These are phyloP conservation scores for Chrysoporthe cubensis DNA, from an alignment of 2,329 filamentous ascomycete genomes.

Conservation along the genomic window DNA sequence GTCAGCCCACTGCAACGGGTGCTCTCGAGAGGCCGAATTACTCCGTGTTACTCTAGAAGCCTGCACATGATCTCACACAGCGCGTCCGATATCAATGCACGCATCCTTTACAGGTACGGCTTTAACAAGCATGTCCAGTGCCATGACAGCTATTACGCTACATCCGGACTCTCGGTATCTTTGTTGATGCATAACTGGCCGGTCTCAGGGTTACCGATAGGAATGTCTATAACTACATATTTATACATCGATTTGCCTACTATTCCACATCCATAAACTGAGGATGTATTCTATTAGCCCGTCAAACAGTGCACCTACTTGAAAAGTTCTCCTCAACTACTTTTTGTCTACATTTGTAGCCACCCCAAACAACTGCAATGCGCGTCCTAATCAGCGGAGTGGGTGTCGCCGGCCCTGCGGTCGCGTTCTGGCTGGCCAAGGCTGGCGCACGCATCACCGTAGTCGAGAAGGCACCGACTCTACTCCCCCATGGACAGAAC, in stretches of 20 bases:
- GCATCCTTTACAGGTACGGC: not conserved
- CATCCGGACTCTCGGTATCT: not conserved
- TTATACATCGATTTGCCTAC: not conserved
- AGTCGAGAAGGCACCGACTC: constrained; percentile 43
- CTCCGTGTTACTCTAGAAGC: not conserved
- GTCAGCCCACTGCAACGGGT: not conserved
- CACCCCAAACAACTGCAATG: not conserved
- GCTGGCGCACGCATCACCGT: constrained; percentile 45
- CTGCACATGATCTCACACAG: not conserved
- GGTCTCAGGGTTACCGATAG: too few species aligned
- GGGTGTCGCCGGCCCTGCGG: constrained; percentile 43
- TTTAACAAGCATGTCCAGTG: not conserved
- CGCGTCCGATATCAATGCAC: not conserved
- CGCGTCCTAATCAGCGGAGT: constrained; percentile 40
- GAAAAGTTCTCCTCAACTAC: too few species aligned
- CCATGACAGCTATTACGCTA: not conserved
- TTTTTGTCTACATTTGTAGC: too few species aligned
- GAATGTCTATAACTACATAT: not conserved
- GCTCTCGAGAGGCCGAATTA: not conserved
- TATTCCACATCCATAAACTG: too few species aligned
- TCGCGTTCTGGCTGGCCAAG: constrained; percentile 54
- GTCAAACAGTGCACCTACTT: too few species aligned
- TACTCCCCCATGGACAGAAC: constrained; percentile 54
- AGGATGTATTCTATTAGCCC: too few species aligned
- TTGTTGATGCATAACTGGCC: not conserved